These are phyloP conservation scores for Calonectria montana DNA, from an alignment of 2,329 filamentous ascomycete genomes.

Conservation along the genomic window DNA sequence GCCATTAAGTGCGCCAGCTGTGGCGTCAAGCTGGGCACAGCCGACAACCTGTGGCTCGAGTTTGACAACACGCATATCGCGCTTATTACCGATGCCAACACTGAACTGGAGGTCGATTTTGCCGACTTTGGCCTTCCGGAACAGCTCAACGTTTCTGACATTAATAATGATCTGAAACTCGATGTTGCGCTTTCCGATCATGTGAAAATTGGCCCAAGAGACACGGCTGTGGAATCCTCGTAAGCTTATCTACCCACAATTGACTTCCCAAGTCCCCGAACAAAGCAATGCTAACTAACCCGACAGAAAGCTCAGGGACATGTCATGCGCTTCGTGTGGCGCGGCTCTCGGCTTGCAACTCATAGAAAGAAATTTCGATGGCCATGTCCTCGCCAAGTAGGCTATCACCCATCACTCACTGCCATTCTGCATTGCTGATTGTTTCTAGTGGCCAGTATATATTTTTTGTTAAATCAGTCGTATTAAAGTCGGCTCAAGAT, in stretches of 20 bases:
- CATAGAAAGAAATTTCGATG: slow-evolving; percentile 43
- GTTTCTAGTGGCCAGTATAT: slow-evolving; percentile 51
- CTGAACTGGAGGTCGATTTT: slow-evolving; percentile 27
- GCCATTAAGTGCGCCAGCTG: slow-evolving; percentile 50
- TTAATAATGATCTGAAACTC: slow-evolving; percentile 24
- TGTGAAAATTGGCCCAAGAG: slow-evolving; percentile 44
- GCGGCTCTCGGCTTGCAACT: slow-evolving; percentile 50
- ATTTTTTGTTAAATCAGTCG: slow-evolving; percentile 46
- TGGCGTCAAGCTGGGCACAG: slow-evolving; percentile 43
- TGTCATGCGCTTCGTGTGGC: slow-evolving; percentile 48
- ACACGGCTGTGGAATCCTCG: slow-evolving; percentile 52
- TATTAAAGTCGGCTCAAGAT: slow-evolving; percentile 35
- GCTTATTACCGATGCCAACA: slow-evolving; percentile 44
- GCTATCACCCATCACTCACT: slow-evolving; percentile 14
- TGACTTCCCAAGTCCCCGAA: too few relatives aligned
- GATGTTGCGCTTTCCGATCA: slow-evolving; percentile 39
- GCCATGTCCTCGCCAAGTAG: slow-evolving; percentile 53
- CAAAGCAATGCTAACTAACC: background rate
- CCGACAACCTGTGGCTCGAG: slow-evolving; percentile 54
- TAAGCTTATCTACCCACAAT: slow-evolving; percentile 33
- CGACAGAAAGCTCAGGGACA: slow-evolving; percentile 50
- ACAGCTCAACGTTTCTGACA: slow-evolving; percentile 8
- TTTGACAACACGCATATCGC: slow-evolving; percentile 54
- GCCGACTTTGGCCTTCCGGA: slow-evolving; percentile 46
- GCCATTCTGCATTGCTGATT: slow-evolving; percentile 9